Conservation (phyloP, 257 asterid genomes). For the Pogostemon cablin region DNA sequence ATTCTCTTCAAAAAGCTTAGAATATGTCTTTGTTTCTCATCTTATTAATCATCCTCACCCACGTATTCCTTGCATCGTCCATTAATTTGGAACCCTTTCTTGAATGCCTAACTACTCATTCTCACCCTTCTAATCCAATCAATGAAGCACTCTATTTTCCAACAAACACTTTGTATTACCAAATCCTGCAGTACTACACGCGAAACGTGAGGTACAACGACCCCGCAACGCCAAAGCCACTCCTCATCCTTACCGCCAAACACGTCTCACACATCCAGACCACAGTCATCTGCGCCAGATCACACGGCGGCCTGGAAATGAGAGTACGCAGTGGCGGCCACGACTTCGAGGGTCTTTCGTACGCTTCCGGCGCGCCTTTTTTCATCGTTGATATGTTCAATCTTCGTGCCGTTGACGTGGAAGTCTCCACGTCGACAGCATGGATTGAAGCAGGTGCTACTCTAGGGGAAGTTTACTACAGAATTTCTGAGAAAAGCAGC, state of each 20-base stretch:
- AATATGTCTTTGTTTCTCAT: too few relatives aligned
- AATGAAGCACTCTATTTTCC: constrained; percentile 32
- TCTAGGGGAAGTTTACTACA: constrained; percentile 46
- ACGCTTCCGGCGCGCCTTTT: constrained; percentile 33
- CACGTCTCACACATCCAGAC: constrained; percentile 45
- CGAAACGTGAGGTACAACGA: constrained; percentile 46
- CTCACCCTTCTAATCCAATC: constrained; percentile 14
- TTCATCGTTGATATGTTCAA: constrained; percentile 44
- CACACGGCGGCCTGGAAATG: constrained; percentile 26
- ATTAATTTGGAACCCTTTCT: not conserved
- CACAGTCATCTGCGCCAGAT: constrained; percentile 39
- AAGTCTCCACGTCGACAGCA: too few relatives aligned
- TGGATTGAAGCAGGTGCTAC: too few relatives aligned
- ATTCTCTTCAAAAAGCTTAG: too few relatives aligned
- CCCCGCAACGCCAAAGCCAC: constrained; percentile 44
- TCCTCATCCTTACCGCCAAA: constrained; percentile 39
- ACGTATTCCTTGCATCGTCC: too few relatives aligned
- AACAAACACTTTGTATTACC: constrained; percentile 33
- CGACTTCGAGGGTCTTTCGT: constrained; percentile 51
- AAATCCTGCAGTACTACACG: constrained; percentile 35
- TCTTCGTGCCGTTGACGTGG: not conserved
- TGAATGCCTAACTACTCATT: constrained; percentile 23
- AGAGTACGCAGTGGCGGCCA: constrained; percentile 56
- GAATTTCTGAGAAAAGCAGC: constrained; percentile 38
- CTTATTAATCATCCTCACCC: too few relatives aligned